Base-by-base conservation (phyloP, 2,329 filamentous ascomycete species). In the Raffaelea ambrosiae region DNA sequence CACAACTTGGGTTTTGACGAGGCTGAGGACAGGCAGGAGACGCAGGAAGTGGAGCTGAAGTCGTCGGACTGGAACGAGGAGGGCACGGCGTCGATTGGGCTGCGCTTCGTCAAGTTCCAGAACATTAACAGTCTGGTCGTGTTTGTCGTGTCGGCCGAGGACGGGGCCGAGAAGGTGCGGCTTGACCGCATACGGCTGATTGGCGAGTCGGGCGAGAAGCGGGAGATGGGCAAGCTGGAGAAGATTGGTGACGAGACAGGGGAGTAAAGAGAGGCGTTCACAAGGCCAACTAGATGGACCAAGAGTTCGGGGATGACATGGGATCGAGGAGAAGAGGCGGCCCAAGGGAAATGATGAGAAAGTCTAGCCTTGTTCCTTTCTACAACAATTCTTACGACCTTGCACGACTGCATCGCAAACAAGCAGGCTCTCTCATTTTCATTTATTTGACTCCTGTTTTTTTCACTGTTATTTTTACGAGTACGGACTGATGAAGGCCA, bases 101-200 rank as follows among this genome's bases (percentile, higher is more conserved):
- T 97, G 58, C 86, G 90, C 14, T 96, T 91, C 61, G 93, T 98
- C 67, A 96, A 96, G 70, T 98, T 97, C 73, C 93, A 97, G 69
- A 94, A 89, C 61, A 86, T 96, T 47, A 85, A 81, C 51, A 93
- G 83, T 52, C 62, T 98, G 58, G 84, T 95, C 18, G 58, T 98
- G 11, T 98, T 96, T 64, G 83, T 98, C 31, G 86, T 86, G 47
- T 84, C 94, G 62, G 90, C 89, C 2, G 86, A 91, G 47, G 83
- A 83, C 18, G 84, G 88, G 45, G 79, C 83, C 40, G 90, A 97
- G 63, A 90, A 87, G 71, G 84, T 93, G 49, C 82, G 93, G 48
- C 66, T 98, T 44, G 87, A 93, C 66, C 76, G 87, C 45, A 67
- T 93, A 55, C 76, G 81, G 57, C 72, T 97, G 48, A 83, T 97